Base-by-base conservation (phyloP, 768 basidiomycete genomes). In the Solioccasus polychromus region DNA sequence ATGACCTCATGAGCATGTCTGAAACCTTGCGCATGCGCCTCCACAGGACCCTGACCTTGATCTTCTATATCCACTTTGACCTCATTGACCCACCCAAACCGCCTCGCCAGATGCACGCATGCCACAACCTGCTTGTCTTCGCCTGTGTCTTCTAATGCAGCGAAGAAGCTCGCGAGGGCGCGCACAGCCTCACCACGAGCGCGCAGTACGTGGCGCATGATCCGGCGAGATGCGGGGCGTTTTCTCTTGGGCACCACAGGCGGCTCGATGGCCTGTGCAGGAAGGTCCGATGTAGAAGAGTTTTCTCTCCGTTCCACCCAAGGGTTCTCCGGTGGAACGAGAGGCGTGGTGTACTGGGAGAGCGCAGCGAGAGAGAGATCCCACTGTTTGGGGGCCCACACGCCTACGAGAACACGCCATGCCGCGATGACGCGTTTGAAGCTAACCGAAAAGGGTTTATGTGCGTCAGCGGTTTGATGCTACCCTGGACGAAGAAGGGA, bases 391-490 rank as follows among this genome's bases (percentile, higher is more conserved):
- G 94, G 93, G 1, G 78, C 77, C 96, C 96, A 98, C 11, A 98
- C 82, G 7, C 94, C 96, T 52, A 97, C 79, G 12, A 99, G 78
- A n/a, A 96, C 83, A 43, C 92, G 84, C 93, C 95, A 99, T n/a
- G 93, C 83, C 5, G 94, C 90, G 15, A 87, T 75, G 38, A 95
- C 77, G 32, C 88, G 88, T 67, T 93, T 95, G 39, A 83, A 80
- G 24, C 92, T 92, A 59, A 19, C 31, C 32, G 29, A n/a, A 44
- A 11, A 56, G 47, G 39, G 46, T 48, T 25, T 18, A 14, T 39
- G 40, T 49, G 60, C 61, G 48, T 54, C 51, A 50, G 48, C 42
- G 55, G 52, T 48, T n/a, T 50, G 35, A 38, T 32, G 26, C 23
- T 35, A 47, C 50, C 59, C 52, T 58, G 40, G 28, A 29, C 18